These are phyloP conservation scores for Fraxinus sp. DNA, from an alignment of 305 asterid genomes.

Conservation along the genomic window DNA sequence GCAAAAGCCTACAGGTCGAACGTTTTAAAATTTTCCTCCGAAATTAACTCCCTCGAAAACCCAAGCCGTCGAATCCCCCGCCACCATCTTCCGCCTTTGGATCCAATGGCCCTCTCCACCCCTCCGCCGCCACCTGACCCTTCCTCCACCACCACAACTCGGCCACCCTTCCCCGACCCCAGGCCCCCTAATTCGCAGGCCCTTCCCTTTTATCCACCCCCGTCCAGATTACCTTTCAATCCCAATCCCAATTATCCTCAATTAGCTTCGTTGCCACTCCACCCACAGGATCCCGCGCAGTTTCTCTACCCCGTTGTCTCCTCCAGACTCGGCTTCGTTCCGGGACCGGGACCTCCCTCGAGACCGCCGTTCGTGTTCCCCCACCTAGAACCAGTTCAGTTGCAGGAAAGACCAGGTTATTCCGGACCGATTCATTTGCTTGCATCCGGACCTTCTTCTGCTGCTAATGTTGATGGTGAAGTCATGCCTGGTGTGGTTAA, in stretches of 20 bases:
- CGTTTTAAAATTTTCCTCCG: too few species aligned
- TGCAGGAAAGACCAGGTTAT: slow-evolving; percentile 32
- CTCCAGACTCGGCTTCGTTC: slow-evolving; percentile 54
- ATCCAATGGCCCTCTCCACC: slow-evolving; percentile 35
- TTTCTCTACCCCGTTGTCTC: slow-evolving; percentile 61
- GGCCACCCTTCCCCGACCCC: slow-evolving; percentile 48
- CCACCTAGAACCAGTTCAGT: slow-evolving; percentile 46
- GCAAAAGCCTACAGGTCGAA: too few species aligned
- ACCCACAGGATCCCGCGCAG: slow-evolving; percentile 42
- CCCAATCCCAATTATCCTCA: slow-evolving; percentile 59
- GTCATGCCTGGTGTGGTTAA: slow-evolving; percentile 38
- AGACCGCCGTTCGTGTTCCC: slow-evolving; percentile 54
- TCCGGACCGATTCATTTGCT: slow-evolving; percentile 41
- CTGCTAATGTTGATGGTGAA: slow-evolving; percentile 29
- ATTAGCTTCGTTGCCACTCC: slow-evolving; percentile 45
- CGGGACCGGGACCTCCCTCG: slow-evolving; percentile 39
- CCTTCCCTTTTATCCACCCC: slow-evolving; percentile 38
- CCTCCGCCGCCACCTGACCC: slow-evolving; percentile 21
- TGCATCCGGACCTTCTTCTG: slow-evolving; percentile 32
- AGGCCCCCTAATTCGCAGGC: slow-evolving; percentile 46
- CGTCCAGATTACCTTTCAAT: slow-evolving; percentile 47
- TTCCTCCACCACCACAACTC: slow-evolving; percentile 8
- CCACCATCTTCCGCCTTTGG: slow-evolving; percentile 22
- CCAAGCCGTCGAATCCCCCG: slow-evolving; percentile 30
- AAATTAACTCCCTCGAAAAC: too few species aligned